These are phyloP conservation scores for Forsythia suspensa DNA, from an alignment of 257 asterid species.

Conservation along the genomic window DNA sequence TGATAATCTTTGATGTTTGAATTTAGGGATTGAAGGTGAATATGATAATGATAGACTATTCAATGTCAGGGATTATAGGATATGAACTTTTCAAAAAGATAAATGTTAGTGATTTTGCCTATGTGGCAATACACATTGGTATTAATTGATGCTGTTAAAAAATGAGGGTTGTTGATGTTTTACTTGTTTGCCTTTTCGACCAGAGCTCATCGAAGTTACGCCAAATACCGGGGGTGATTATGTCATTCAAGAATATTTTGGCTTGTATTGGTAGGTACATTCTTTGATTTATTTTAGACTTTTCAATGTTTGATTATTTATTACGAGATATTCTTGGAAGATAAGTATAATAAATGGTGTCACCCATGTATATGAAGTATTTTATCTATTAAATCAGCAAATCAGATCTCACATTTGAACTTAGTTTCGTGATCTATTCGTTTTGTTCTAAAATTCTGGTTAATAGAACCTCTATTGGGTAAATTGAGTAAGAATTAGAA, in stretches of 20 bases:
- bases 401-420: neutral
- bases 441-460: neutral
- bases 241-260: conserved; percentile 81
- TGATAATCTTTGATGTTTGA: neutral
- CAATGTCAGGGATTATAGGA: conserved; percentile 99
- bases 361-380: neutral
- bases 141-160: neutral
- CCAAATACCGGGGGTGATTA: conserved; percentile 81
- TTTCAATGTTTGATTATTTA: neutral
- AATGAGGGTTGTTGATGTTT: neutral
- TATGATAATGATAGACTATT: conserved; percentile 79
- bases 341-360: neutral
- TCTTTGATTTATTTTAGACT: no score
- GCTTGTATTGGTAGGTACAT: conserved; percentile 76
- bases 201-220: conserved; percentile 72
- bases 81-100: conserved; percentile 87
- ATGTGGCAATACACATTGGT: no score
- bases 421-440: neutral
- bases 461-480: no score
- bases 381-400: neutral
- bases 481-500: no score
- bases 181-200: neutral
- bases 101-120: conserved; percentile 74
- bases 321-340: neutral
- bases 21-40: conserved; percentile 76